Evolutionary conservation across 352 stramenopile species (phyloP).

Genomic region (Globisporangium nunn): DNA sequence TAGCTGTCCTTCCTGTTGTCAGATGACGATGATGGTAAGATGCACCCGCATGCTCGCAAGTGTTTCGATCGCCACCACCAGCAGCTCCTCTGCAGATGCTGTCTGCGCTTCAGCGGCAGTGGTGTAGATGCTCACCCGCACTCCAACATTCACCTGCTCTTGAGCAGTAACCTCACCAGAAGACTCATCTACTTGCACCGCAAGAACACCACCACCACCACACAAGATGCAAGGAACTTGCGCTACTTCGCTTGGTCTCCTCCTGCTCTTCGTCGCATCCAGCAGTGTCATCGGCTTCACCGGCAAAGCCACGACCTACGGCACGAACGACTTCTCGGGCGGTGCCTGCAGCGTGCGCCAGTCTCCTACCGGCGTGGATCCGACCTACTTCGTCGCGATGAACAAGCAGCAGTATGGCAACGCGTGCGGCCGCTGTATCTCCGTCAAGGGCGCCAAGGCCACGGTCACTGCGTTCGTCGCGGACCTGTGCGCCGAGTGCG

Average conservation of each 20-base stretch:
- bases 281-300: not conserved
- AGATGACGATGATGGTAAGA: not conserved
- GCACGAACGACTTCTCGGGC: conserved; percentile 9
- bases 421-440: conserved; percentile 9
- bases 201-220: too few relatives aligned
- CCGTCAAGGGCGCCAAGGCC: conserved; percentile 9
- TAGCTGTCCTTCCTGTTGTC: not conserved
- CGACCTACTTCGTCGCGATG: conserved; percentile 11
- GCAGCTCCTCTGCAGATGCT: too few relatives aligned
- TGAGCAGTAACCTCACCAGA: not conserved
- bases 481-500: conserved; percentile 10
- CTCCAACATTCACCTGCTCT: not conserved
- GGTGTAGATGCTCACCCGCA: not conserved
- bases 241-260: not conserved
- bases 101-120: too few relatives aligned
- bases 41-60: not conserved
- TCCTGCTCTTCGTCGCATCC: not conserved
- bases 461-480: conserved; percentile 12
- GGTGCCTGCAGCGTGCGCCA: conserved; percentile 11
- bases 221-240: too few relatives aligned
- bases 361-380: not conserved
- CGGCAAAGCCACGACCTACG: conserved; percentile 8
- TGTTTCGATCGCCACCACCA: too few relatives aligned
- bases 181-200: too few relatives aligned
- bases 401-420: conserved; percentile 13